Evolutionary conservation across 148 eudicot species (phyloP).

Genomic region (Linanthus parryae): DNA sequence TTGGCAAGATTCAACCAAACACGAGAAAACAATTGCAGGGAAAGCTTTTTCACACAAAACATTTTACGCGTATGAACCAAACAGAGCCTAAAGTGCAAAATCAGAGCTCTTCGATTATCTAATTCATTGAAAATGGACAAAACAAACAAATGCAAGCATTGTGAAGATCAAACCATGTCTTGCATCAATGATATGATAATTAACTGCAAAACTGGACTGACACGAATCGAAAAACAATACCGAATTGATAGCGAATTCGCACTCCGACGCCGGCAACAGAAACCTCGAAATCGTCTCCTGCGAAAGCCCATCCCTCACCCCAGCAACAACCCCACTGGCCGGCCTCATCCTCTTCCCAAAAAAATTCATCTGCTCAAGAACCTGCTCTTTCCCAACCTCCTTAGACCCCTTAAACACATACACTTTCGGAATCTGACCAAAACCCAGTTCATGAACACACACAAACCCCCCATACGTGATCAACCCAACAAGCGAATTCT

Average conservation of each 20-base stretch:
- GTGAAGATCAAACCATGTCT: no score
- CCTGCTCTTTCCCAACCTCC: constrained; percentile 75
- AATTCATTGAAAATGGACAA: no score
- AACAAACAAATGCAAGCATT: no score
- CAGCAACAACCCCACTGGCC: constrained; percentile 66
- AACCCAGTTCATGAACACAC: constrained; percentile 81
- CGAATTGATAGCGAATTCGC: constrained; percentile 81
- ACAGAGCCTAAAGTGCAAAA: no score
- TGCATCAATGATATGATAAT: no score
- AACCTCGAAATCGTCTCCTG: constrained; percentile 68
- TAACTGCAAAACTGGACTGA: no score
- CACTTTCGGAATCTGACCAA: constrained; percentile 66
- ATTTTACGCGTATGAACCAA: no score
- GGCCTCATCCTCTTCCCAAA: constrained; percentile 61
- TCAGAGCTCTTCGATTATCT: no score
- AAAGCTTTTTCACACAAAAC: no score
- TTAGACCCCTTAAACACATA: constrained; percentile 83
- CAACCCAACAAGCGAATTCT: constrained; percentile 68
- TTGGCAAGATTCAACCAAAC: no score
- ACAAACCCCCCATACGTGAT: constrained; percentile 80
- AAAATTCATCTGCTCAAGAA: constrained; percentile 82
- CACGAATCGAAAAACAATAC: constrained; percentile 38
- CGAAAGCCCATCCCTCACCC: constrained; percentile 79
- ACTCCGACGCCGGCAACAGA: constrained; percentile 83
- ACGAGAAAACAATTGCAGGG: no score